These are phyloP conservation scores for Saturnispora silvae DNA, from an alignment of 805 yeast genomes.

Conservation along the genomic window DNA sequence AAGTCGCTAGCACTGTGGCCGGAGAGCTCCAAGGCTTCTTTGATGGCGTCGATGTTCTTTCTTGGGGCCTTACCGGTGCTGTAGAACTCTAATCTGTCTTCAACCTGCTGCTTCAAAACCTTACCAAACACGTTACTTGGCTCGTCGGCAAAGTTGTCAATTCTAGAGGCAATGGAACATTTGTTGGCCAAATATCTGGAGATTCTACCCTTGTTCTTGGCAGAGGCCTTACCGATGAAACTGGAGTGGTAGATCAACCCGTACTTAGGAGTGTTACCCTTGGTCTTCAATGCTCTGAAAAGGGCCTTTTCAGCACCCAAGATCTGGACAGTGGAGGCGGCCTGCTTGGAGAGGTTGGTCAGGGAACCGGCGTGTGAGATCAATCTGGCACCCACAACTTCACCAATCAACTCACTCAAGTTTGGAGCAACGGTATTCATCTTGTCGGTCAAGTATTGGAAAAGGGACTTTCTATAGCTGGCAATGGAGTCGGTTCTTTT, in stretches of 20 bases:
- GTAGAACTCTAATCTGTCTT: conserved; percentile 91
- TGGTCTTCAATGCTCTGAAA: conserved; percentile 91
- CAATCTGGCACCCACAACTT: conserved; percentile 96
- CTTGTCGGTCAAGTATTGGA: conserved; percentile 81
- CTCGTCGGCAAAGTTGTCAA: conserved; percentile 92
- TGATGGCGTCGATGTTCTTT: conserved; percentile 91
- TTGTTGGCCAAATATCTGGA: conserved; percentile 98
- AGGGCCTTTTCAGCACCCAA: conserved; percentile 96
- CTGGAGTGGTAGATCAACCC: conserved; percentile 94
- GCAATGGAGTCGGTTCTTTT: conserved; percentile 84
- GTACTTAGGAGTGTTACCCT: conserved; percentile 94
- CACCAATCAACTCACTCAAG: conserved; percentile 92
- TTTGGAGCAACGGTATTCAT: conserved; percentile 98
- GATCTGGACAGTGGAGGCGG: conserved; percentile 97
- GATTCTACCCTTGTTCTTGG: conserved; percentile 98
- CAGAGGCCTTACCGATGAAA: conserved; percentile 85
- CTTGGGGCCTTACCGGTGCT: conserved; percentile 95
- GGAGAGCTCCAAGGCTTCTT: conserved; percentile 71
- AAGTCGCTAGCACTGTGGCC: conserved; percentile 27
- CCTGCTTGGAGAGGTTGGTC: conserved; percentile 92
- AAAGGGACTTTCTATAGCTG: conserved; percentile 80
- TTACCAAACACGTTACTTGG: conserved; percentile 86
- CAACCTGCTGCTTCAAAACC: conserved; percentile 91
- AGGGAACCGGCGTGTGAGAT: conserved; percentile 98
- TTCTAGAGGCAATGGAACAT: conserved; percentile 97